Percentiles rank a stretch among this genome's conserved stretches.
Evolutionary conservation across 148 eudicot genomes (phyloP).

Genomic region (Simmondsia chinensis): DNA sequence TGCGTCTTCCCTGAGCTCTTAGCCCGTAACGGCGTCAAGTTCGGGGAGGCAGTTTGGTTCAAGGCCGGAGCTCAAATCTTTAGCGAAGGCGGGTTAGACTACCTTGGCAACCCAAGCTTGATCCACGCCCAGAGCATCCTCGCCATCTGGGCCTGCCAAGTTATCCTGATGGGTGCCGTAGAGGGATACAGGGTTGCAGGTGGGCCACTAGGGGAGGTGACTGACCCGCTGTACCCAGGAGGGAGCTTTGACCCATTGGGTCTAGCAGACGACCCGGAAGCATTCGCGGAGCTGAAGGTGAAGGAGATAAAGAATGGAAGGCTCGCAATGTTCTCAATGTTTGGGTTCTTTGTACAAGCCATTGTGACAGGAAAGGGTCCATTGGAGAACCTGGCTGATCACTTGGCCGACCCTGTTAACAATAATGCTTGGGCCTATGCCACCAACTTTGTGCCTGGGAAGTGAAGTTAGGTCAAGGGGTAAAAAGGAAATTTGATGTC

Average conservation of each 20-base stretch:
- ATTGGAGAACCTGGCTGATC: slow-evolving; percentile 27
- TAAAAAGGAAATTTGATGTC: background rate
- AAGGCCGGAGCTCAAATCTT: slow-evolving; percentile 37
- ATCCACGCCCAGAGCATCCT: slow-evolving; percentile 35
- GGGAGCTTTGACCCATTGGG: slow-evolving; percentile 38
- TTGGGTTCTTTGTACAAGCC: slow-evolving; percentile 36
- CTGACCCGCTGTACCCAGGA: slow-evolving; percentile 34
- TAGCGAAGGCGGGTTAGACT: slow-evolving; percentile 35
- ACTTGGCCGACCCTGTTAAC: slow-evolving; percentile 29
- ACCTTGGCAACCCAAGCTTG: slow-evolving; percentile 36
- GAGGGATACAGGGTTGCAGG: slow-evolving; percentile 41
- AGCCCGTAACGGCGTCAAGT: slow-evolving; percentile 38
- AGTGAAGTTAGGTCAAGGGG: background rate
- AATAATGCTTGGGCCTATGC: slow-evolving; percentile 33
- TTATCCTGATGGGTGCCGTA: slow-evolving; percentile 34
- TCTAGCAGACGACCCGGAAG: slow-evolving; percentile 32
- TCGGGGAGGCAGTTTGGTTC: slow-evolving; percentile 40
- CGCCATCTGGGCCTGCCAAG: slow-evolving; percentile 40
- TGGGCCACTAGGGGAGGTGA: slow-evolving; percentile 35
- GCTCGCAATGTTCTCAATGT: slow-evolving; percentile 32
- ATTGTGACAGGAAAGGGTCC: slow-evolving; percentile 37
- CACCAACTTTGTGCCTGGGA: slow-evolving; percentile 35
- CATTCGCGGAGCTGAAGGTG: slow-evolving; percentile 28
- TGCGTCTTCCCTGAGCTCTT: slow-evolving; percentile 33
- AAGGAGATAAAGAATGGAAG: slow-evolving; percentile 37